phyloP scores from a whole-genome alignment of 768 basidiomycete species.

The Phanerochaete sordida region DNA sequence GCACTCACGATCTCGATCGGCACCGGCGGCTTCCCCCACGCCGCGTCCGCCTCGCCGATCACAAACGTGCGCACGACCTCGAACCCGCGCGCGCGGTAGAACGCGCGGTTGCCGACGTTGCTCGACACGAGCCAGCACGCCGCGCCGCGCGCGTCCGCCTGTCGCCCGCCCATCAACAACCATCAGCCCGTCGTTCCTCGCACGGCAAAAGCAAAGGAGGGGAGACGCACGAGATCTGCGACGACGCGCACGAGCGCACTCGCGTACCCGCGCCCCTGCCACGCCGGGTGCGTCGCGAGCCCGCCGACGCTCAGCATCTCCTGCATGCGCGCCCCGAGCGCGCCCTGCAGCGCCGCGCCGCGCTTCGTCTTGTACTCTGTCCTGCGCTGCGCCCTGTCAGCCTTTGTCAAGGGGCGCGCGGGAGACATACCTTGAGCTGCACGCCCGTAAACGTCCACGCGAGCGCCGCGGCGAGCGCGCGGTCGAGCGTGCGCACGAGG shows the following conservation, averaged over 20 bases:
- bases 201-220: too few relatives aligned
- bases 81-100: conserved; percentile 17
- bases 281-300: background rate
- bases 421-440: too few relatives aligned
- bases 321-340: background rate
- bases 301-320: conserved; percentile 1
- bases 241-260: background rate
- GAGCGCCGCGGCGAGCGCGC: too few relatives aligned
- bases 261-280: conserved; percentile 9
- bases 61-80: conserved; percentile 4
- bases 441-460: too few relatives aligned
- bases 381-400: too few relatives aligned
- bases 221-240: background rate
- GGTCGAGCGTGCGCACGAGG: too few relatives aligned
- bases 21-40: conserved; percentile 11
- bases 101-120: conserved; percentile 12
- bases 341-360: background rate
- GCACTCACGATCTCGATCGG: too few relatives aligned
- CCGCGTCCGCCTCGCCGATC: conserved; percentile 12
- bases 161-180: too few relatives aligned
- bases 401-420: too few relatives aligned
- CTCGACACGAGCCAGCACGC: conserved; percentile 8
- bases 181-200: too few relatives aligned
- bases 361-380: too few relatives aligned
- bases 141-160: conserved; percentile 15